Base-by-base conservation (phyloP, 176 grass and related monocot genomes). In the Musa acuminata region DNA sequence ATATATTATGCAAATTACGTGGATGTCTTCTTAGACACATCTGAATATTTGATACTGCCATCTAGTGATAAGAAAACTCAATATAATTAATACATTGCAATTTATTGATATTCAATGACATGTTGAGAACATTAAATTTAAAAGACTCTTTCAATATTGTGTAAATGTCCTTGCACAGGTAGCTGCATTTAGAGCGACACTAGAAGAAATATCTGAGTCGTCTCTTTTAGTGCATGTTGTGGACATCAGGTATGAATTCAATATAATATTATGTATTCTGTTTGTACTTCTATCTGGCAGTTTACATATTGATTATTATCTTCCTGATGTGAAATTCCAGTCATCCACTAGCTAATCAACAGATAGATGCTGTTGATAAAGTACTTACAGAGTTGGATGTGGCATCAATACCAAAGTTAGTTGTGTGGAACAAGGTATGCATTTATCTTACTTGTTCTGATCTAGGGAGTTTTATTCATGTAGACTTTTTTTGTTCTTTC, bases 391-490 rank as follows among this genome's bases (percentile, higher is more conserved):
- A 93, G 52, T 77, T 93, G 86, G 86, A 98, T 80, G 79, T 93
- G 62, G 88, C 79, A 69, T 89, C 80, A 73, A 89, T 98, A 80
- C 86, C 90, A 1, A 98, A 98, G 85, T 71, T 98, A 75, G 66
- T 88, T 13, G 88, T 89, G n/a, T 98, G 94, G 90, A 98, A 98
- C 87, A 98, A 98, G 90, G 94, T 98, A 80, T 59, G 53, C 49
- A 12, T 62, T 51, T 71, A 29, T 64, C n/a, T 43, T 52, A 26
- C 64, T 1, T 43, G 43, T 20, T 53, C 17, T 20, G 17, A 70
- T 43, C 55, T 77, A 49, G 8, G 6, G n/a, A 51, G 13, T 9
- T 75, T 9, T 60, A 75, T 12, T 60, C 52, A 60, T 51, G 5
- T 21, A 43, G 35, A 43, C 3, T 6, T 29, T 29, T 43, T 6